Evolutionary conservation across 306 rosid species (phyloP), one percentile per base, ranked within the genome.

Genomic region (Parietaria judaica): DNA sequence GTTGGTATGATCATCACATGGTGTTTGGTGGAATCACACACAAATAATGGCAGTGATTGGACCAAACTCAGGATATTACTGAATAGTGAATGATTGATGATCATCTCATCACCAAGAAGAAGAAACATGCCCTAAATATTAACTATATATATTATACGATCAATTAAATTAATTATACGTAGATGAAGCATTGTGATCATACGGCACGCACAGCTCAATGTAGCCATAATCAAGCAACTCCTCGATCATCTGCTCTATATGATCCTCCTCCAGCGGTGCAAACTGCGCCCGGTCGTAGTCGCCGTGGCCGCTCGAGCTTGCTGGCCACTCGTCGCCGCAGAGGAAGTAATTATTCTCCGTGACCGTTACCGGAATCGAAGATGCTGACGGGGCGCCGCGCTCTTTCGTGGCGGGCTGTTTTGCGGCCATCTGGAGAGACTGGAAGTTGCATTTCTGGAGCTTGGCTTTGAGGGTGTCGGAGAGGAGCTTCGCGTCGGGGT

Each of bases 211-310:
- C 64, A 89, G 78, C 68, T 88, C 96, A 58, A 88, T 66, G 47
- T 91, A 79, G 11, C 96, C 90, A 68, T 70, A 86, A 68, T 88
- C 64, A 72, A 85, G 88, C 78, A 88, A 64, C 69, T 88, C 96
- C 53, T 88, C 88, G 14, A 88, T 88, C 96, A 88, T 88, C 55
- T 88, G 94, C 76, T 88, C 94, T 0, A 88, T 81, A 69, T 88
- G 84, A 74, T 88, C 84, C 69, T 85, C 96, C 70, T 88, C 81
- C 73, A 88, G 96, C 14, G 81, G 84, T 55, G 80, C 76, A 64
- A 73, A 78, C 8, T 9, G n/a, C n/a, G 72, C 74, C 38, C 71
- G 78, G 11, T 68, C 53, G 3, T 49, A 9, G 51, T 62, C 72
- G 31, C 39, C 14, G 31, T 41, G 1, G 45, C 14, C 37, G 13